Base-by-base conservation (phyloP, 2,329 filamentous ascomycete species). In the Epichloe scottii region DNA sequence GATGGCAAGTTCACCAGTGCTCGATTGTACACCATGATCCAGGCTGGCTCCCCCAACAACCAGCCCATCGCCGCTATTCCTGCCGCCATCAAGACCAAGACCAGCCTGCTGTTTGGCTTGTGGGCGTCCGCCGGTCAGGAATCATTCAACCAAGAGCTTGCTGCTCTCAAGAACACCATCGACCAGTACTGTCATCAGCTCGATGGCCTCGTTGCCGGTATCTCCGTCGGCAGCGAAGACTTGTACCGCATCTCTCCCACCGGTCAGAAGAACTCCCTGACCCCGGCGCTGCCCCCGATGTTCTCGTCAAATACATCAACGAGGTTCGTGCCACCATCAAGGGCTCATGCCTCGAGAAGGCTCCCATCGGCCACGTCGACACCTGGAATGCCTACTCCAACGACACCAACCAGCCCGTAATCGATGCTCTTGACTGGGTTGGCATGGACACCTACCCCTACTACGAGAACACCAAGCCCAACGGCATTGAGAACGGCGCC, bases 361-460 rank as follows among this genome's bases (percentile, higher is more conserved):
- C 72, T 44, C 73, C 79, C 17, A 73, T 95, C 54, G 89, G 89
- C 49, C 89, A 95, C 68, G 89, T 95, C 63, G 89, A 95, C 64
- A 94, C 89, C 48, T 95, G 88, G 88, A 89, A 84, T 37, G 80
- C 79, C 49, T 90, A 81, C 75, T 80, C 81, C 63, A 89, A 94
- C 67, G 67, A 69, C 48, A 79, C 82, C 62, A 94, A 91, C 76
- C 68, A 69, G 46, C 79, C 75, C 41, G 81, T 94, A 53, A 81
- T 88, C 53, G 73, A 82, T 10, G 79, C 78, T 40, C 70, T 76
- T 55, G 89, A 95, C 72, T 95, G 82, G 76, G 67, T 95, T 54
- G 89, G 89, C 57, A 80, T 91, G 65, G 88, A 95, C 64, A 85
- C 83, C 17, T 94, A 93, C 78, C 87, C 77, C 19, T 95, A 89